These are phyloP conservation scores for Pythium aristosporum DNA, from an alignment of 352 stramenopile species.

Conservation along the genomic window DNA sequence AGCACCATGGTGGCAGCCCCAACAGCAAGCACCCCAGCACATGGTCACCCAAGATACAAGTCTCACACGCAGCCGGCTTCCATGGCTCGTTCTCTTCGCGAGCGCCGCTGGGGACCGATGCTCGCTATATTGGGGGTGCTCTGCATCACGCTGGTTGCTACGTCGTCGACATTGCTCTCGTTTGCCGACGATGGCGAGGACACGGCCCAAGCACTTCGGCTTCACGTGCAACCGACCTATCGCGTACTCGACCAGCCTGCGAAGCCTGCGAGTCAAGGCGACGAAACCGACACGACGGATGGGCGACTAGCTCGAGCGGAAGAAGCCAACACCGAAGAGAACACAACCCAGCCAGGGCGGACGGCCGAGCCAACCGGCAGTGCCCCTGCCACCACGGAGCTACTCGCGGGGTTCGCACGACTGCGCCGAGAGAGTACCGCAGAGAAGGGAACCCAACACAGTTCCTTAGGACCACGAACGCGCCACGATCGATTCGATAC, in stretches of 20 bases:
- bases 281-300: background rate
- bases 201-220: background rate
- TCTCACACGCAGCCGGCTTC: background rate
- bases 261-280: background rate
- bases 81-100: background rate
- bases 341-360: background rate
- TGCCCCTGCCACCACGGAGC: no score
- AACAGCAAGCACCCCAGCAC: no score
- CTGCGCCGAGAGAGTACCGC: no score
- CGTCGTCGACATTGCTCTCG: background rate
- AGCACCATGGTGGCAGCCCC: no score
- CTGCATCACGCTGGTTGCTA: background rate
- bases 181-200: background rate
- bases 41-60: background rate
- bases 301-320: background rate
- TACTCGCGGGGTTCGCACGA: no score
- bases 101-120: no score
- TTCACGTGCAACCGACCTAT: background rate
- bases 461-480: no score
- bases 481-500: background rate
- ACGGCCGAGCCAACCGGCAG: no score
- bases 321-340: background rate
- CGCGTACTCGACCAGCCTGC: background rate
- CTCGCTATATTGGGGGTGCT: background rate
- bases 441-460: no score